phyloP scores from a whole-genome alignment of 2,329 filamentous ascomycete genomes.

The Gaeumannomyces tritici region DNA sequence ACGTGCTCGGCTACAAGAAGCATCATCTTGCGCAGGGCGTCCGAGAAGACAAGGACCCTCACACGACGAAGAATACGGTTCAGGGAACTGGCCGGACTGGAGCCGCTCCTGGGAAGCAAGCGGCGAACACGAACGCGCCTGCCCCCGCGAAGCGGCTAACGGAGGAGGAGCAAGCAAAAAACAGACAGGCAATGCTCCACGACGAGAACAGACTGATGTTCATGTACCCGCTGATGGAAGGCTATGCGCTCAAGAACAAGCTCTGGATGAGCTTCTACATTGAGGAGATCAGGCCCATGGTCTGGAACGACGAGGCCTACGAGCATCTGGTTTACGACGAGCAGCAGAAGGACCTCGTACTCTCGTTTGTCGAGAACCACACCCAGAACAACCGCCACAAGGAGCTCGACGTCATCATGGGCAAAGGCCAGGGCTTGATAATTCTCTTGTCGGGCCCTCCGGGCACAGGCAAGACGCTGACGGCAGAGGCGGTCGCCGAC shows the following conservation, averaged over 20 bases:
- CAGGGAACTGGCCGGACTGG: conserved; percentile 4
- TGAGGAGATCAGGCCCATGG: conserved; percentile 29
- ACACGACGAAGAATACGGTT: conserved; percentile 13
- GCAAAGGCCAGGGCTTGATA: conserved; percentile 22
- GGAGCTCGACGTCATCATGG: conserved; percentile 30
- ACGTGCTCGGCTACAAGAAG: conserved; percentile 31
- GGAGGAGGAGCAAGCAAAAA: conserved; percentile 24
- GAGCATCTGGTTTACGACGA: conserved; percentile 36
- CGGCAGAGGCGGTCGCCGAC: conserved; percentile 29
- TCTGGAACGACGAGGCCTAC: conserved; percentile 35
- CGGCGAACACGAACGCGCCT: background rate
- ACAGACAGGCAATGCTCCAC: conserved; percentile 28
- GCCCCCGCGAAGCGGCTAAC: conserved; percentile 14
- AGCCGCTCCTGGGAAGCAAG: background rate
- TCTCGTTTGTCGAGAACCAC: conserved; percentile 38
- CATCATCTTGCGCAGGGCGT: conserved; percentile 25
- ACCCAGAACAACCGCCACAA: conserved; percentile 9
- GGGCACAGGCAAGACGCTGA: conserved; percentile 37
- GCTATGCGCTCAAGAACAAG: conserved; percentile 36
- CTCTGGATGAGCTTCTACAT: conserved; percentile 29
- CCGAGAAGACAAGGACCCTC: conserved; percentile 22
- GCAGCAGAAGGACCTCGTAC: conserved; percentile 34
- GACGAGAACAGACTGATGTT: conserved; percentile 75
- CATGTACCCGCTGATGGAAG: conserved; percentile 76
- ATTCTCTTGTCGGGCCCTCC: conserved; percentile 28